phyloP scores from a whole-genome alignment of 768 basidiomycete genomes.

The Boletus sp. region DNA sequence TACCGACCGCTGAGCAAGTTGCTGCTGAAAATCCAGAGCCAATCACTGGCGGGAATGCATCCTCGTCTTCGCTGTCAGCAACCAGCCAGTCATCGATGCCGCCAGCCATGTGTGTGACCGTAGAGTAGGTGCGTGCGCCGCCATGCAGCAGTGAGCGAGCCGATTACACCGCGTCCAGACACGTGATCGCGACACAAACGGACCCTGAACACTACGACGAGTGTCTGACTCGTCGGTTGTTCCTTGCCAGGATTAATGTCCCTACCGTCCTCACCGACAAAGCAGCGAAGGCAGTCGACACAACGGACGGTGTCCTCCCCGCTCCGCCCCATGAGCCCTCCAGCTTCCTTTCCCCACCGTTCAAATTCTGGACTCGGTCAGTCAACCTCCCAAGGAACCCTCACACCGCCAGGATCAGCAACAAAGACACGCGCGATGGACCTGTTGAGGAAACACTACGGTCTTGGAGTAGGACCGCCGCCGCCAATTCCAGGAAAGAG shows the following conservation, averaged over 20 bases:
- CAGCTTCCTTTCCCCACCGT: constrained; percentile 18
- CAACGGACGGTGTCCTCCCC: constrained; percentile 44
- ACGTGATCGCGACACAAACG: constrained; percentile 26
- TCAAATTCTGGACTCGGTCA: constrained; percentile 17
- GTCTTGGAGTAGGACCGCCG: constrained; percentile 73
- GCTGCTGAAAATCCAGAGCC: background rate
- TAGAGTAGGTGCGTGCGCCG: background rate
- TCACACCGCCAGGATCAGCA: constrained; percentile 31
- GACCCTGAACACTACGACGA: background rate
- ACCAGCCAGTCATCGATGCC: constrained; percentile 41
- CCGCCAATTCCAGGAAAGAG: constrained; percentile 53
- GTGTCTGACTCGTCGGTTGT: too few relatives aligned
- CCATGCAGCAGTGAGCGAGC: background rate
- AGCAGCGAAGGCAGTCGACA: constrained; percentile 25
- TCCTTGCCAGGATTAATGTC: constrained; percentile 6
- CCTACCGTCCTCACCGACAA: constrained; percentile 8
- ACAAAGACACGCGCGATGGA: constrained; percentile 67
- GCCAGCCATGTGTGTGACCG: constrained; percentile 10
- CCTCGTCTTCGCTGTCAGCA: constrained; percentile 48
- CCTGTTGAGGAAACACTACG: constrained; percentile 83
- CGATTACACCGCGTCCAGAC: background rate
- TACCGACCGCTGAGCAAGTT: background rate
- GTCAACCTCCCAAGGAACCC: constrained; percentile 23
- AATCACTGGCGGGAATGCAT: background rate
- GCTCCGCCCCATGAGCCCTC: constrained; percentile 42